Evolutionary conservation across 176 grass and related monocot genomes (phyloP).

Genomic region (Puccinellia tenuiflora): DNA sequence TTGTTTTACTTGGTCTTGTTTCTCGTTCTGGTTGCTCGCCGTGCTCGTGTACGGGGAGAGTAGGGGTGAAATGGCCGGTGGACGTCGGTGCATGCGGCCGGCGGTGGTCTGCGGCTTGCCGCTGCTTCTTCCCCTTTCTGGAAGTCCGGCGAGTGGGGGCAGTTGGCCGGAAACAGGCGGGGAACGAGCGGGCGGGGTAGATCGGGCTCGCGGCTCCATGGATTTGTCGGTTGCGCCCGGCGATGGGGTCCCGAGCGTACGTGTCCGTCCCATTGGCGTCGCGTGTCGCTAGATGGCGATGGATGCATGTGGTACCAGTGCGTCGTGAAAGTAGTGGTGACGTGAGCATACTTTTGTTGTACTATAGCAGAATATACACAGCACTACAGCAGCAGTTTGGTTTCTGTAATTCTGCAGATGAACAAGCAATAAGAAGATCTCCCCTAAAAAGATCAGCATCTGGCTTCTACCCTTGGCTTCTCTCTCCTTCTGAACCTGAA

Average conservation of each 20-base stretch:
- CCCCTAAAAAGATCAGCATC: too few species aligned
- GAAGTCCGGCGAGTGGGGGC: conserved; percentile 18
- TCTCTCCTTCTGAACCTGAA: too few species aligned
- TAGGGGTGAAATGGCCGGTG: not conserved
- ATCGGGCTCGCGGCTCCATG: conserved; percentile 39
- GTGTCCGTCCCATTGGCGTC: conserved; percentile 14
- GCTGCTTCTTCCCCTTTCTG: conserved; percentile 13
- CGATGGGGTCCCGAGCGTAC: conserved; percentile 4
- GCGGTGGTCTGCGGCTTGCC: not conserved
- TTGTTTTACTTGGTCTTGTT: not conserved
- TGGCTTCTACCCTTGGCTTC: too few species aligned
- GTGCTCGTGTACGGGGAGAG: not conserved
- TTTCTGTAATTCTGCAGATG: too few species aligned
- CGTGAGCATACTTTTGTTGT: not conserved
- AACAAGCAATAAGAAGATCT: too few species aligned
- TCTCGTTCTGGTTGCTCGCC: not conserved
- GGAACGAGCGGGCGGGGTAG: not conserved
- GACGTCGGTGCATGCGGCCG: not conserved
- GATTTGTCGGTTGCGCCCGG: conserved; percentile 27
- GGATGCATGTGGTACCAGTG: conserved; percentile 4
- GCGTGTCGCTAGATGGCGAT: not conserved
- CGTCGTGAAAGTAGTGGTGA: not conserved
- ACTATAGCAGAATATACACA: too few species aligned
- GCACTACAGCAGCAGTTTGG: too few species aligned
- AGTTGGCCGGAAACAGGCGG: conserved; percentile 1